Percentiles rank a stretch among this genome's conserved stretches.
Conservation (phyloP, 2,329 filamentous ascomycete genomes). For the Uncinocarpus reesii region DNA sequence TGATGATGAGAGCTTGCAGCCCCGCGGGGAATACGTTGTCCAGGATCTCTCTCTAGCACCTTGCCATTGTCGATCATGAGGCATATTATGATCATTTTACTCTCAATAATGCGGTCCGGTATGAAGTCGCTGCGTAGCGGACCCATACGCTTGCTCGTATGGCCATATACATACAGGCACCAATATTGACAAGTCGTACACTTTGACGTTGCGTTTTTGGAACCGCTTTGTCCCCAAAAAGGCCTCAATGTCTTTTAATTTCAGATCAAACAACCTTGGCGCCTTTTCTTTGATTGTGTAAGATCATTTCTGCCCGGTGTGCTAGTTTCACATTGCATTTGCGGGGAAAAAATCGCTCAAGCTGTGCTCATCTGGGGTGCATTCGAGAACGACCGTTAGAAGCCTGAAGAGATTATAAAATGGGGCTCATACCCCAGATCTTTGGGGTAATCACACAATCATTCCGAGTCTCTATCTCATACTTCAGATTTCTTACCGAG, state of each 20-base stretch:
- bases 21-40: too few species aligned
- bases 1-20: too few species aligned
- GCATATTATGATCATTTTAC: too few species aligned
- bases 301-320: neutral
- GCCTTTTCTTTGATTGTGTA: neutral
- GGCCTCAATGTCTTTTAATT: neutral
- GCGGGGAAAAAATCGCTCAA: constrained; percentile 3
- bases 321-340: neutral
- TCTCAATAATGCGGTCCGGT: too few species aligned
- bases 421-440: neutral
- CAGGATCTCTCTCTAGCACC: too few species aligned
- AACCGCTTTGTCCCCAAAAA: constrained; percentile 2
- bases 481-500: neutral
- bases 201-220: too few species aligned
- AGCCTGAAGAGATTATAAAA: neutral
- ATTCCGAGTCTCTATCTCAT: neutral
- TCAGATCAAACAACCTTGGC: neutral
- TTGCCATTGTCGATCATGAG: too few species aligned
- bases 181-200: neutral
- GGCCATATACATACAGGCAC: neutral
- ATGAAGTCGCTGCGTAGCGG: too few species aligned
- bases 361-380: neutral
- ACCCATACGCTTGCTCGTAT: too few species aligned
- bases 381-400: neutral
- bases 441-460: neutral